These are phyloP conservation scores for Aspergillus sp. DNA, from an alignment of 2,329 filamentous ascomycete genomes.

Conservation along the genomic window DNA sequence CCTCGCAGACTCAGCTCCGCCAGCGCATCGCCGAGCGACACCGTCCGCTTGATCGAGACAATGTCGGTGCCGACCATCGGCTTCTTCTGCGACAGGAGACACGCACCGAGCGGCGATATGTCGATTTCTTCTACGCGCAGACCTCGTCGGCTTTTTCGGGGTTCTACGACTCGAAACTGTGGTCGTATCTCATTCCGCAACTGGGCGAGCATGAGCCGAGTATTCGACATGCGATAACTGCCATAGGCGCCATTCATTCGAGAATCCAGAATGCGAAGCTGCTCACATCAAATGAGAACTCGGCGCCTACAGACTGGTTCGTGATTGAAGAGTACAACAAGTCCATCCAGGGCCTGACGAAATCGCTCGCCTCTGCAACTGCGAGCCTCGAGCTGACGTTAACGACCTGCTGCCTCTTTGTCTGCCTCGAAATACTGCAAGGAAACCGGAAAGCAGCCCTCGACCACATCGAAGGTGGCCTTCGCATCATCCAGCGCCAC, in stretches of 20 bases:
- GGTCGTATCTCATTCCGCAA: slow-evolving; percentile 50
- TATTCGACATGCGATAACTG: slow-evolving; percentile 56
- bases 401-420: slow-evolving; percentile 28
- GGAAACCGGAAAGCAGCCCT: slow-evolving; percentile 23
- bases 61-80: slow-evolving; percentile 19
- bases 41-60: slow-evolving; percentile 2
- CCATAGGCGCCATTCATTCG: slow-evolving; percentile 56
- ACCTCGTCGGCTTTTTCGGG: slow-evolving; percentile 50
- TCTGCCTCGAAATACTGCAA: slow-evolving; percentile 29
- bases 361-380: slow-evolving; percentile 27
- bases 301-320: slow-evolving; percentile 34
- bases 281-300: slow-evolving; percentile 26
- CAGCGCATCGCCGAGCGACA: slow-evolving; percentile 12
- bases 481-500: slow-evolving; percentile 25
- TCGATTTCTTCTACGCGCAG: slow-evolving; percentile 48
- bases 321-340: slow-evolving; percentile 55
- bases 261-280: slow-evolving; percentile 8
- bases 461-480: slow-evolving; percentile 27
- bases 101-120: slow-evolving; percentile 40
- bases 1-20: slow-evolving; percentile 22
- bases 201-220: slow-evolving; percentile 52
- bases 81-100: slow-evolving; percentile 29
- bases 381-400: slow-evolving; percentile 19
- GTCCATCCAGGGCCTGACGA: slow-evolving; percentile 48
- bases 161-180: slow-evolving; percentile 40